Evolutionary conservation across 352 stramenopile species (phyloP), one percentile per base, ranked within the genome.

Genomic region (Phytophthora fragariaefolia): DNA sequence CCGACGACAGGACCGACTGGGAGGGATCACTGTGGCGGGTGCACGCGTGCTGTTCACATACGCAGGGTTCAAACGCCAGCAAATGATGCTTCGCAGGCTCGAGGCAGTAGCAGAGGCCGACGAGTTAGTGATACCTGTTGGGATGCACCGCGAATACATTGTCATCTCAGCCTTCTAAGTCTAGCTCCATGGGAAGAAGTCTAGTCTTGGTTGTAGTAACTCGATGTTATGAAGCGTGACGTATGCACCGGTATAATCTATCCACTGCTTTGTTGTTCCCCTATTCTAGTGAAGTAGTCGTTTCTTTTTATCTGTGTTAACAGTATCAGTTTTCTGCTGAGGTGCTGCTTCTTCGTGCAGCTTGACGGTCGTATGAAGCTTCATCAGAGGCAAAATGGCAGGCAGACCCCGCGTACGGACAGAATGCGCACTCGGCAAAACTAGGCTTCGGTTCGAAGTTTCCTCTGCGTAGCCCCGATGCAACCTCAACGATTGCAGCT

Each of bases 381-480:
- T 64, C 50, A 45, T 78, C 70, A 8, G 38, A 63, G 7, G 70
- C 60, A 18, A 73, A 74, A 38, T 79, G 79, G 58, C 80, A 89
- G 0, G 72, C 86, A 28, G 83, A 93, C 3, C 62, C 74, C 30
- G 80, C 83, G 58, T 83, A 95, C 28, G 87, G 76, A 70, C 87
- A 95, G 64, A 91, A 92, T 4, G 71, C 69, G 22, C 87, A 95
- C 59, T 85, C 80, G 23, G 83, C 73, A 47, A 79, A 95, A 22
- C 73, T 78, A 2, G 87, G 87, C 26, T 54, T 83, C 0, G 83
- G 74, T 7, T 75, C 53, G 26, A 95, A 95, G 38, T 82, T 50
- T 38, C 83, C 82, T 1, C 53, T 28, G 18, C 80, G 80, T 38
- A 95, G 76, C 2, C 65, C 65, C 6, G 52, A 55, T 0, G 55